phyloP scores from a whole-genome alignment of 2,329 filamentous ascomycete genomes.

The Dothistroma pini region DNA sequence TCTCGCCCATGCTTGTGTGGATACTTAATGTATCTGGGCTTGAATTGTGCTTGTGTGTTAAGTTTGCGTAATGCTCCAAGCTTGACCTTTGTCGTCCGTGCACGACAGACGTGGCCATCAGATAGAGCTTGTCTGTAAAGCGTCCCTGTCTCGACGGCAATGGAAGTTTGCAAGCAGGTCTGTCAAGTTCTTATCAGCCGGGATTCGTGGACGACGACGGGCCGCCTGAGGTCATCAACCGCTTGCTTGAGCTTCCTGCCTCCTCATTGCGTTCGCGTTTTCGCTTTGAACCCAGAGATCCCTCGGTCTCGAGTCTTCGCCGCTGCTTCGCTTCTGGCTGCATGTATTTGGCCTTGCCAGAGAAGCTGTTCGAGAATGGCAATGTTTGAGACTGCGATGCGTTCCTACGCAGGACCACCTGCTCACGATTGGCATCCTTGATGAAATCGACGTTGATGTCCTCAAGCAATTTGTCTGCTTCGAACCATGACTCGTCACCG shows the following conservation, averaged over 20 bases:
- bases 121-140: too few relatives aligned
- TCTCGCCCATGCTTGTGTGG: too few relatives aligned
- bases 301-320: not conserved
- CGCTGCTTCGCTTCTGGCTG: not conserved
- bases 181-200: too few relatives aligned
- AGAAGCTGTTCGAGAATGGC: not conserved
- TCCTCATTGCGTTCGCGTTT: not conserved
- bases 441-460: not conserved
- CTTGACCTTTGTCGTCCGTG: too few relatives aligned
- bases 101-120: too few relatives aligned
- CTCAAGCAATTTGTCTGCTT: not conserved
- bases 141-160: too few relatives aligned
- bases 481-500: not conserved
- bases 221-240: not conserved
- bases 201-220: not conserved
- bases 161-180: too few relatives aligned
- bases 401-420: not conserved
- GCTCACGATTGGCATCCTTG: not conserved
- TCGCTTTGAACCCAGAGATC: not conserved
- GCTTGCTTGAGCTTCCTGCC: not conserved
- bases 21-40: too few relatives aligned
- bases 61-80: too few relatives aligned
- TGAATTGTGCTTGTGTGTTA: too few relatives aligned
- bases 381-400: not conserved
- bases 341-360: not conserved